Evolutionary conservation across 2,329 filamentous ascomycete species (phyloP).

Genomic region (Fusarium subtropicale): DNA sequence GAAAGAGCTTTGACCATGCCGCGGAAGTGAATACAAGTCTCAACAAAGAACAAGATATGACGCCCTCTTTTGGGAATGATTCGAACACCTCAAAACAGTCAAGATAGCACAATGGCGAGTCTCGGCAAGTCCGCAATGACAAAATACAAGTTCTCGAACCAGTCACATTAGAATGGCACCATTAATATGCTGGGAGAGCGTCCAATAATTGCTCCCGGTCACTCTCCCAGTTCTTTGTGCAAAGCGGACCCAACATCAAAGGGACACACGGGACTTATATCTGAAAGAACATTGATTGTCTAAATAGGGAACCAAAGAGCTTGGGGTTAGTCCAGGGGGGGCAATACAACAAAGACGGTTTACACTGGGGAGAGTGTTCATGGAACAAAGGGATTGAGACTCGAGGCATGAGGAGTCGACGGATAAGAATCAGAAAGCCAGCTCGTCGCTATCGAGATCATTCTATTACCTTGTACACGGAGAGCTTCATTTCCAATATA

Average conservation of each 20-base stretch:
- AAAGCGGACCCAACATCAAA: background rate
- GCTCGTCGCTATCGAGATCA: background rate
- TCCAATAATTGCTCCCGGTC: background rate
- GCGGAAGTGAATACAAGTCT: background rate
- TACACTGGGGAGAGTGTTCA: slow-evolving; percentile 6
- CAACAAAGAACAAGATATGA: slow-evolving; percentile 21
- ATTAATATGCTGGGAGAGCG: background rate
- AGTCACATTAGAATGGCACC: background rate
- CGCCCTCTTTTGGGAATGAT: background rate
- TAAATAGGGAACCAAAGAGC: slow-evolving; percentile 26
- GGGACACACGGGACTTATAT: background rate
- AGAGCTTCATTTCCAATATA: background rate
- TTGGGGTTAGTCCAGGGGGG: background rate
- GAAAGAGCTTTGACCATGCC: background rate
- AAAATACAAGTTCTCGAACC: background rate
- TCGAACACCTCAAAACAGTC: background rate
- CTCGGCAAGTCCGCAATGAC: background rate
- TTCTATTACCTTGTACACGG: background rate
- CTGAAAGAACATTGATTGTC: slow-evolving; percentile 1
- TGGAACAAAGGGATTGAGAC: slow-evolving; percentile 20
- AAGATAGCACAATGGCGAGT: background rate
- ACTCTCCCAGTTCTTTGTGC: slow-evolving; percentile 22
- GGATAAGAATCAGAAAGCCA: slow-evolving; percentile 20
- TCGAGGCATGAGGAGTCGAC: background rate
- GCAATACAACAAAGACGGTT: slow-evolving; percentile 22